phyloP scores from a whole-genome alignment of 1,139 yeast genomes.

The Kluyveromyces marxianus region DNA sequence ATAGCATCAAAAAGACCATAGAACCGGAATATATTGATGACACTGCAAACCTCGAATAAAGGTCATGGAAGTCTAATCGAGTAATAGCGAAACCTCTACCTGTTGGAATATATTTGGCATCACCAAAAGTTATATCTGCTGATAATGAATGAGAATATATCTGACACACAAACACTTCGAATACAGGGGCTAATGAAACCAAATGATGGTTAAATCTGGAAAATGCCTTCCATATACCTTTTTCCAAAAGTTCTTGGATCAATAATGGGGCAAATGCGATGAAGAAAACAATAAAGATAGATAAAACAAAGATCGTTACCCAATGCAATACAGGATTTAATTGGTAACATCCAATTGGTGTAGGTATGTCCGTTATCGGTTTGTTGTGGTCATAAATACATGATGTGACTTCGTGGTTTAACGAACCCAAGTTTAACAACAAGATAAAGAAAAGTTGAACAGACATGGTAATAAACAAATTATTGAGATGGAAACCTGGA shows the following conservation, averaged over 20 bases:
- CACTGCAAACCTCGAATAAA: constrained; percentile 59
- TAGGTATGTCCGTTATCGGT: constrained; percentile 53
- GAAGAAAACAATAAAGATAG: constrained; percentile 76
- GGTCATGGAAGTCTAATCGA: constrained; percentile 48
- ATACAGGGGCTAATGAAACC: constrained; percentile 68
- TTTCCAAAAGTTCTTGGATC: constrained; percentile 72
- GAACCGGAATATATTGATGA: constrained; percentile 63
- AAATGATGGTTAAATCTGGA: constrained; percentile 57
- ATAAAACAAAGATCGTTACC: constrained; percentile 73
- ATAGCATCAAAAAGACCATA: constrained; percentile 45
- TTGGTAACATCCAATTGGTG: constrained; percentile 70
- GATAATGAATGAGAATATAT: constrained; percentile 66
- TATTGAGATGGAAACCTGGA: constrained; percentile 84
- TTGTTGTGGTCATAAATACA: constrained; percentile 49
- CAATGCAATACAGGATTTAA: constrained; percentile 68
- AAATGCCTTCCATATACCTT: constrained; percentile 60
- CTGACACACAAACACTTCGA: constrained; percentile 84
- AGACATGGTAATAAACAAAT: constrained; percentile 68
- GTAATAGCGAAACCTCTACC: constrained; percentile 82
- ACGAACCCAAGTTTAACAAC: constrained; percentile 58
- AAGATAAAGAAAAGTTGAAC: constrained; percentile 64
- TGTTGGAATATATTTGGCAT: constrained; percentile 76
- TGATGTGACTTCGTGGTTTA: constrained; percentile 50
- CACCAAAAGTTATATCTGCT: constrained; percentile 68
- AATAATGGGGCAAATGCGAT: constrained; percentile 75